Base-by-base conservation (phyloP, 2,329 filamentous ascomycete genomes). In the Exophiala sideris region DNA sequence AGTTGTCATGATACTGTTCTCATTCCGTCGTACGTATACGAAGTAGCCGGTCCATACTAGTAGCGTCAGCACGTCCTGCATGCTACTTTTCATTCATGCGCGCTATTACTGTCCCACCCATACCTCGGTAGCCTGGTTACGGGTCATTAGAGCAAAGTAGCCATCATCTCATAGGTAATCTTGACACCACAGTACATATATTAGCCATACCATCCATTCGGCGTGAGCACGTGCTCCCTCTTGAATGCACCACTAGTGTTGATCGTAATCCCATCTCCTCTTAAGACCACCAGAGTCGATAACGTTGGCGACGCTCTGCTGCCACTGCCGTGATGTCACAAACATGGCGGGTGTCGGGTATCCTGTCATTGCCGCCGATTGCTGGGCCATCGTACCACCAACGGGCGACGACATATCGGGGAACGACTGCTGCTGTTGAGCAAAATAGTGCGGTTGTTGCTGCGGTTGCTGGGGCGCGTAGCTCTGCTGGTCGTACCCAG, bases 281-380 rank as follows among this genome's bases (percentile, higher is more conserved):
- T 76, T 76, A 45, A 74, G 51, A 10, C 74, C 73, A 35, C 74
- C 69, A 11, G 73, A 71, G 57, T 76, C 74, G 59, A 70, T 75
- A 7, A 76, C 74, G 58, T 74, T 76, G 12, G 74, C 74, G 54
- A 76, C 74, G 56, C 72, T 76, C 58, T 73, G 72, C 54, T 76
- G 74, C 74, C 74, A 76, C 48, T 76, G 73, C 48, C 72, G 67
- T 9, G 74, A 72, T 7, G 72, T 74, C 33, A 76, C 73, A 16
- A 74, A 60, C 57, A 60, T 60, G 32, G 44, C 48, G 21, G 47
- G 12, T 36, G 53, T 38, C 39, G 54, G 35, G 33, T 55, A 48
- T 1, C 38, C 48, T 10, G 49, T 32, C 42, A 32, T 21, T 12
- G 45, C 38, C 11, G 40, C 48, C 32, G 38, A 45, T 3, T 52